Evolutionary conservation across 1,284 basidiomycete species (phyloP).

Genomic region (Naganishia sp.): DNA sequence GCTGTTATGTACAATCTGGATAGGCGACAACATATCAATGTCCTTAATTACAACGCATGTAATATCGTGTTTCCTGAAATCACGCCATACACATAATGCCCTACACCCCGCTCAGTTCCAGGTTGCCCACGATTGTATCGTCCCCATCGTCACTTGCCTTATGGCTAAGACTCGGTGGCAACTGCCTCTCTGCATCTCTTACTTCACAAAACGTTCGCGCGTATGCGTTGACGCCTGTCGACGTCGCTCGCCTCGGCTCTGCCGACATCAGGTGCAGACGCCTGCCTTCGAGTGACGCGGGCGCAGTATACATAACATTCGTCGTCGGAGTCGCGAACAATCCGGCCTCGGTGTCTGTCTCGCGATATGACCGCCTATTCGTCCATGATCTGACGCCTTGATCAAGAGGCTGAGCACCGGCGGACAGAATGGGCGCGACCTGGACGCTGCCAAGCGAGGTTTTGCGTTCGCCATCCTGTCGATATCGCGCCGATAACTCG

Average conservation of each 20-base stretch:
- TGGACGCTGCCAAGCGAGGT: background rate
- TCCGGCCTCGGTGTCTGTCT: background rate
- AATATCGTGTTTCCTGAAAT: too few relatives aligned
- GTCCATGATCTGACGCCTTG: slow-evolving; percentile 22
- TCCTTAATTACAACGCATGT: too few relatives aligned
- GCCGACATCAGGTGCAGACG: background rate
- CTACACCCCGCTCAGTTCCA: too few relatives aligned
- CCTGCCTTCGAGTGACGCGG: slow-evolving; percentile 5
- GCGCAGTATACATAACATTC: slow-evolving; percentile 6
- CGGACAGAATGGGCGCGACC: slow-evolving; percentile 16
- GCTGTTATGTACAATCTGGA: too few relatives aligned
- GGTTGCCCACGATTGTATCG: slow-evolving; percentile 27
- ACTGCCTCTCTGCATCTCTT: background rate
- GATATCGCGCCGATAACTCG: background rate
- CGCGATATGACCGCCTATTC: background rate
- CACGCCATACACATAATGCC: too few relatives aligned
- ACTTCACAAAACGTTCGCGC: background rate
- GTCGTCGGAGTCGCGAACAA: background rate
- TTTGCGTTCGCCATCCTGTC: background rate
- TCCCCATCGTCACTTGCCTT: slow-evolving; percentile 26
- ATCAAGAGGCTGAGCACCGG: slow-evolving; percentile 14
- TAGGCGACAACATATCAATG: too few relatives aligned
- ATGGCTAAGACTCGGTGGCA: slow-evolving; percentile 4
- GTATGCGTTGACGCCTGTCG: background rate
- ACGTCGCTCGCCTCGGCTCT: background rate